These are phyloP conservation scores for Gossypium gossypioides DNA, from an alignment of 441 rosid genomes.

Conservation along the genomic window DNA sequence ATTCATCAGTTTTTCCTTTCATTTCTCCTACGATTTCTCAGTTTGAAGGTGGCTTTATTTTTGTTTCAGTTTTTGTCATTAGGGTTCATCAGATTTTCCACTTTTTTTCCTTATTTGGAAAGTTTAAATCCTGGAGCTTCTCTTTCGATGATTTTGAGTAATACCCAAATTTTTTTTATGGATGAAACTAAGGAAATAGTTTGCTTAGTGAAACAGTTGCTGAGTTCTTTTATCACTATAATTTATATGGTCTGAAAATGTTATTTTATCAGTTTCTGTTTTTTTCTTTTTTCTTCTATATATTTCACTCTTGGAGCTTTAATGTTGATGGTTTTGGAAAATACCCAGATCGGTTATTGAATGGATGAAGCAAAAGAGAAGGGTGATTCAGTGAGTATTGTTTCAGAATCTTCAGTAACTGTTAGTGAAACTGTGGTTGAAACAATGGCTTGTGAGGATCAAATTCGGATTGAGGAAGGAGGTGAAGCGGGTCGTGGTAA, in stretches of 20 bases:
- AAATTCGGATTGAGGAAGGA: constrained; percentile 14
- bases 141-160: constrained; percentile 21
- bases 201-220: constrained; percentile 15
- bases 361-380: constrained; percentile 42
- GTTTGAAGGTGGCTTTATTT: background rate
- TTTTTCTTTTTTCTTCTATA: background rate
- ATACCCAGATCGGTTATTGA: constrained; percentile 19
- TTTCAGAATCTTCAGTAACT: constrained; percentile 21
- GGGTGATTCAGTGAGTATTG: constrained; percentile 23
- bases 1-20: constrained; percentile 1
- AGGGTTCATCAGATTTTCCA: constrained; percentile 24
- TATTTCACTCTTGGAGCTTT: background rate
- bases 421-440: constrained; percentile 25
- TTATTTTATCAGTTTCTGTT: constrained; percentile 7
- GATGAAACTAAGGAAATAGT: constrained; percentile 18
- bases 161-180: constrained; percentile 28
- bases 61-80: constrained; percentile 6
- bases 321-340: constrained; percentile 20
- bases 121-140: background rate
- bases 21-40: background rate
- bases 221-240: constrained; percentile 2
- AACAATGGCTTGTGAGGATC: constrained; percentile 17
- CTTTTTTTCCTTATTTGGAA: background rate
- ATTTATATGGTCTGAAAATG: background rate
- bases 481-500: constrained; percentile 27